Evolutionary conservation across 2,329 filamentous ascomycete genomes (phyloP).

Genomic region (Teratosphaeriaceae sp.): DNA sequence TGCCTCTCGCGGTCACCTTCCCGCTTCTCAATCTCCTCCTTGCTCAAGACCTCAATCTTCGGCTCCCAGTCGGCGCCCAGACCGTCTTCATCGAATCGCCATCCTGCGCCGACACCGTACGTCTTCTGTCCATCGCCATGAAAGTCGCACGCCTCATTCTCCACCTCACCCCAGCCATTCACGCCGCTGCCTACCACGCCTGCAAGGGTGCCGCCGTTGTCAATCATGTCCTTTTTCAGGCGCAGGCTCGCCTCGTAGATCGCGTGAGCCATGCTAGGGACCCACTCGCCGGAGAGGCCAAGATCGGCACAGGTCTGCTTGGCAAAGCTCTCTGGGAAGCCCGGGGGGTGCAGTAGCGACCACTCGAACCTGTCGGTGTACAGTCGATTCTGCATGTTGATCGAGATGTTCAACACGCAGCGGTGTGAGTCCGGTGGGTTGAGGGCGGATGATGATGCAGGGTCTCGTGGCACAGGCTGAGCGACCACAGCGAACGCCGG

Average conservation of each 20-base stretch:
- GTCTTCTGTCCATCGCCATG: constrained; percentile 30
- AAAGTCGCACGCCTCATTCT: constrained; percentile 75
- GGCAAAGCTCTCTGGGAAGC: constrained; percentile 86
- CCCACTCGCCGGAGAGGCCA: constrained; percentile 85
- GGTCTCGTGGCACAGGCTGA: constrained; percentile 44
- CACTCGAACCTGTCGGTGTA: constrained; percentile 98
- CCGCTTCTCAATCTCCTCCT: constrained; percentile 95
- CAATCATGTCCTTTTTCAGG: constrained; percentile 93
- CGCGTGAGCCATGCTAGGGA: constrained; percentile 87
- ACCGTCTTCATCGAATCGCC: constrained; percentile 91
- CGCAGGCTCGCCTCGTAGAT: constrained; percentile 93
- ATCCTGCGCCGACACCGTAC: constrained; percentile 73
- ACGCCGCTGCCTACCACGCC: constrained; percentile 71
- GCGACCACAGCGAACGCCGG: constrained; percentile 63
- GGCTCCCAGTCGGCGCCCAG: constrained; percentile 55
- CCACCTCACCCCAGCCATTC: constrained; percentile 64
- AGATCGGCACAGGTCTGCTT: constrained; percentile 89
- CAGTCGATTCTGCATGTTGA: constrained; percentile 83
- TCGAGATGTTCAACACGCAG: constrained; percentile 82
- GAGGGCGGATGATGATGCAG: constrained; percentile 48
- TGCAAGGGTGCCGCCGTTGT: constrained; percentile 55
- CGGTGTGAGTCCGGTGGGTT: constrained; percentile 94
- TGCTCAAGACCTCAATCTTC: constrained; percentile 58
- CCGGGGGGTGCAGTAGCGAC: constrained; percentile 87
- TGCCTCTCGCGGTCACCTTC: constrained; percentile 92